Base-by-base conservation (phyloP, 73 alveolate species). In the Paramecium sonneborni region DNA sequence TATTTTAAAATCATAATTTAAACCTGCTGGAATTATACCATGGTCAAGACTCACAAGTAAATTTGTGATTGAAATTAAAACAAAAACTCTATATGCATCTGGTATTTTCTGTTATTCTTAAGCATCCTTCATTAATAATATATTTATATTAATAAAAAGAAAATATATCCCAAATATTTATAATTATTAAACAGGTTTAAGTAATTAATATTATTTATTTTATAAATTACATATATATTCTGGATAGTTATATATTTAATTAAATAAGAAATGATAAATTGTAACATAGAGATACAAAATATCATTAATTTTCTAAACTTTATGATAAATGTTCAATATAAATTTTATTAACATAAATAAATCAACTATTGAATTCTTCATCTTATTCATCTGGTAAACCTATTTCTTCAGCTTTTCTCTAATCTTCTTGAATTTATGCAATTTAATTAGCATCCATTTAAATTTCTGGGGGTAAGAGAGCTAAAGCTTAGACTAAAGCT, bases 21-120 rank as follows among this genome's bases (percentile, higher is more conserved):
- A 38, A 79, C 90, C 98, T 26, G 99, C 99, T 8, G 99, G 99
- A 52, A 98, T 96, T 14, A 97, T 94, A 4, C 99, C 99, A 93
- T 97, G 99, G 48, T 98, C 99, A 23, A 97, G 85, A 93, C 97
- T 98, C 57, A 96, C 95, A 35, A 98, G 69, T 72, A 97, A 85
- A 88, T 98, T 98, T 4, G 91, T 88, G 18, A 41, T 26, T 3
- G 74, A 39, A 23, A 79, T 30, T 23, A 79, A 46, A 7, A 46
- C 72, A 23, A 79, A 79, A 11, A 62, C 84, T 62, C 84, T 62
- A 24, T 62, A 62, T 15, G 84, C 84, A 30, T 62, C 44, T 23
- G 84, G 84, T 5, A 52, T 52, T 52, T 30, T 35, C 8, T 9
- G 15, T n/a, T 52, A 52, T 52, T 52, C 68, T 52, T 52, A 52